Conservation (phyloP, 768 basidiomycete species). For the Termitomyces sp. region DNA sequence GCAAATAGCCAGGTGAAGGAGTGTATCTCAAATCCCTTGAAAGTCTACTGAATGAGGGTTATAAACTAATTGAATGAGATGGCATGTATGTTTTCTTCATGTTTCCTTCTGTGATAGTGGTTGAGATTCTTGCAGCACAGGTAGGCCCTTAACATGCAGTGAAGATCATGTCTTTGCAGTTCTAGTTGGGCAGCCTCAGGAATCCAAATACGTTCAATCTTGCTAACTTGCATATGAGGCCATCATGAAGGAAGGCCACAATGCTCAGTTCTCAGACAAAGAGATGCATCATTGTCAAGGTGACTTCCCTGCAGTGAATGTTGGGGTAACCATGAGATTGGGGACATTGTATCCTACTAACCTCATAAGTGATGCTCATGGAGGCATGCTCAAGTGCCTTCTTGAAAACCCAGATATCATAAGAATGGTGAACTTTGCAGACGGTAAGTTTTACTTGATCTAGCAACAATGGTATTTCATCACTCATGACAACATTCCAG, state of each 20-base stretch:
- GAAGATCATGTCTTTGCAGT: not conserved
- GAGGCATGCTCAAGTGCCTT: not conserved
- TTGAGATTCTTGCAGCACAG: not conserved
- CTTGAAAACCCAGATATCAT: not conserved
- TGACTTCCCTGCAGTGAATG: conserved; percentile 2
- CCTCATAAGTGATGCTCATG: not conserved
- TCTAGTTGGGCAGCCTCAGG: not conserved
- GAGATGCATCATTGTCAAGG: too few relatives aligned
- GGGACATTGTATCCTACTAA: not conserved
- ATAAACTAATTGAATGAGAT: too few relatives aligned
- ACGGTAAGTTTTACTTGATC: not conserved
- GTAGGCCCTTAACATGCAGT: not conserved
- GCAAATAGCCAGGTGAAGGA: not conserved
- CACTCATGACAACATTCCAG: not conserved
- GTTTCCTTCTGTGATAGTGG: not conserved
- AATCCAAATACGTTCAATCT: not conserved
- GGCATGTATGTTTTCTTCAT: too few relatives aligned
- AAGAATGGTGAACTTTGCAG: not conserved
- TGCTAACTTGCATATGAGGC: too few relatives aligned
- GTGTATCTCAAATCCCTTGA: not conserved
- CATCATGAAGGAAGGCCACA: too few relatives aligned
- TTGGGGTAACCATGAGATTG: not conserved
- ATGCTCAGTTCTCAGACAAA: too few relatives aligned
- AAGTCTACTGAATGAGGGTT: too few relatives aligned
- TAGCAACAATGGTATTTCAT: not conserved